Evolutionary conservation across 2,329 filamentous ascomycete genomes (phyloP).

Genomic region (Macroventuria anomochaeta): DNA sequence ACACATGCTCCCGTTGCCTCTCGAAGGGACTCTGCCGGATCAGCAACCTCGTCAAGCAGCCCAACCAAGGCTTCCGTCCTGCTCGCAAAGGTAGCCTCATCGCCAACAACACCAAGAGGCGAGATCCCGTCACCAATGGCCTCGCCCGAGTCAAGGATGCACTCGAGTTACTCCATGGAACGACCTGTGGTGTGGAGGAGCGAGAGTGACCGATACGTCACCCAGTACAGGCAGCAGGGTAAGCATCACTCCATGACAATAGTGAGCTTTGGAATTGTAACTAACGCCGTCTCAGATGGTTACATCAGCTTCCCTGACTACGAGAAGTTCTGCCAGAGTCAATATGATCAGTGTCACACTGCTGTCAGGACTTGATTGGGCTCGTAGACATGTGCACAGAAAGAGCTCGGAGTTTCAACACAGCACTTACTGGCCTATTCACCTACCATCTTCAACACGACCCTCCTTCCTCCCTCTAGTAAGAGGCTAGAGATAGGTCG

Average conservation of each 20-base stretch:
- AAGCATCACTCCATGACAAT: conserved; percentile 22
- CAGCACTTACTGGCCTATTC: neutral
- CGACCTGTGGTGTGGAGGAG: conserved; percentile 45
- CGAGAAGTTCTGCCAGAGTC: conserved; percentile 64
- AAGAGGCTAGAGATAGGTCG: neutral
- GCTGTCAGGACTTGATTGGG: conserved; percentile 43
- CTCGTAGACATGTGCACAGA: neutral
- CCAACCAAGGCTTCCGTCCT: conserved; percentile 52
- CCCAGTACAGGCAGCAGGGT: conserved; percentile 48
- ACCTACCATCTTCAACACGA: conserved; percentile 3
- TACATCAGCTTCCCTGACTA: conserved; percentile 79
- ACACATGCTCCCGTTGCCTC: conserved; percentile 49
- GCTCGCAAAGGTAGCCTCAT: conserved; percentile 53
- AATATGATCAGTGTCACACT: conserved; percentile 40
- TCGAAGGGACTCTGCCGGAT: conserved; percentile 48
- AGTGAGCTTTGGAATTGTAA: neutral
- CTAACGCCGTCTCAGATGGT: conserved; percentile 51
- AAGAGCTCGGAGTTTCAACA: conserved; percentile 7
- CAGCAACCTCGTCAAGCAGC: conserved; percentile 43
- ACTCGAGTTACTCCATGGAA: conserved; percentile 38
- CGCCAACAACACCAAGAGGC: conserved; percentile 48
- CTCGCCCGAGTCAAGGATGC: conserved; percentile 38
- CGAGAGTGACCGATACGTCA: conserved; percentile 48
- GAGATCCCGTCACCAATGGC: conserved; percentile 42
- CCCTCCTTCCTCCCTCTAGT: neutral